Evolutionary conservation across 176 grass and related monocot genomes (phyloP).

Genomic region (Avena atlantica): DNA sequence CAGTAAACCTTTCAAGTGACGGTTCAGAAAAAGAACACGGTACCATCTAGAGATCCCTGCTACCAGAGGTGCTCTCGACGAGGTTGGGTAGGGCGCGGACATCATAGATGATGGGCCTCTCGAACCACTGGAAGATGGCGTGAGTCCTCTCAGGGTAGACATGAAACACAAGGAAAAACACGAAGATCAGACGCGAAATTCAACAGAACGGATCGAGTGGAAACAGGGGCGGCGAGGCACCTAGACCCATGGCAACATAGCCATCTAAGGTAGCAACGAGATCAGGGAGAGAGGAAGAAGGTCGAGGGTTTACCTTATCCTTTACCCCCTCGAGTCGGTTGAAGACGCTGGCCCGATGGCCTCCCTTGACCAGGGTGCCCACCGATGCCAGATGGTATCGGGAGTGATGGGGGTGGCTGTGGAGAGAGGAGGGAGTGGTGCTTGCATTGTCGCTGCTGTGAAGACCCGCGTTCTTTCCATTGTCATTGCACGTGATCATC

Average conservation of each 20-base stretch:
- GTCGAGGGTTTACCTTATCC: slow-evolving; percentile 55
- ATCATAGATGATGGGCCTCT: slow-evolving; percentile 93
- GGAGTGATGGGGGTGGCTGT: no score
- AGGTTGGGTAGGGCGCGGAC: slow-evolving; percentile 88
- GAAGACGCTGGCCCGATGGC: slow-evolving; percentile 77
- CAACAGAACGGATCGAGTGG: neutral
- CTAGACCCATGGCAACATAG: neutral
- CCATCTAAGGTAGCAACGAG: neutral
- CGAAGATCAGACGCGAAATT: neutral
- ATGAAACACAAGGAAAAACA: slow-evolving; percentile 21
- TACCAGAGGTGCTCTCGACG: slow-evolving; percentile 90
- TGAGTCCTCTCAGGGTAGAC: slow-evolving; percentile 93
- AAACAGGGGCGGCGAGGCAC: neutral
- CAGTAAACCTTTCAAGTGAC: neutral
- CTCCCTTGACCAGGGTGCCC: slow-evolving; percentile 54
- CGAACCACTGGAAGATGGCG: slow-evolving; percentile 76
- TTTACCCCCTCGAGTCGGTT: slow-evolving; percentile 50
- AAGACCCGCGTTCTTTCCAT: no score
- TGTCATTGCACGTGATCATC: no score
- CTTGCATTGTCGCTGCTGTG: no score
- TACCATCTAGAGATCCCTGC: slow-evolving; percentile 90
- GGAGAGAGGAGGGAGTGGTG: no score
- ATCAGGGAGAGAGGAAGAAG: neutral
- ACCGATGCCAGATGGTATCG: no score
- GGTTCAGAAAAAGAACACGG: neutral